A percentile compares a stretch with the other conserved stretches of the same genome.
Evolutionary conservation across 2,329 filamentous ascomycete genomes (phyloP).

Genomic region (Aspergillus piperis): DNA sequence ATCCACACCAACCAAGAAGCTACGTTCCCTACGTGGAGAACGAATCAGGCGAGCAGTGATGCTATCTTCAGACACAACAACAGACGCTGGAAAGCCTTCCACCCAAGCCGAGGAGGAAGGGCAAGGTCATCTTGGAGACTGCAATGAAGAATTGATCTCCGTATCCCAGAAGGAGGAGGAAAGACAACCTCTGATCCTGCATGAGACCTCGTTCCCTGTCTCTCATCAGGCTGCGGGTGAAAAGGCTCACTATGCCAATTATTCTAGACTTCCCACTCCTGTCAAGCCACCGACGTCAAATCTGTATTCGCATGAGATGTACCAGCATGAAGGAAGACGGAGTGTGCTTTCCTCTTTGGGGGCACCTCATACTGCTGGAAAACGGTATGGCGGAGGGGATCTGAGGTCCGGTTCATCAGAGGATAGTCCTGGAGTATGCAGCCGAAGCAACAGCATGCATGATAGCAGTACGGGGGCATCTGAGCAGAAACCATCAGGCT

Average conservation of each 20-base stretch:
- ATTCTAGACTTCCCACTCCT: constrained; percentile 21
- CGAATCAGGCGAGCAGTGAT: background rate
- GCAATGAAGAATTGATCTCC: background rate
- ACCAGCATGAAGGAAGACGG: constrained; percentile 18
- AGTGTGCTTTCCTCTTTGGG: constrained; percentile 16
- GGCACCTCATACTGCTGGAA: constrained; percentile 1
- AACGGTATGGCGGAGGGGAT: background rate
- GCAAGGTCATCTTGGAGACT: background rate
- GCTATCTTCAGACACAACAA: background rate
- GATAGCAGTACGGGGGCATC: background rate
- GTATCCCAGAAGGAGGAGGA: background rate
- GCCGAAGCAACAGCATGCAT: background rate
- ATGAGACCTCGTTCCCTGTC: background rate
- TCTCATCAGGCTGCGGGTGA: constrained; percentile 2
- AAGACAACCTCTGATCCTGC: background rate
- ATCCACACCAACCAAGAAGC: background rate
- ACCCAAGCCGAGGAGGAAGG: background rate
- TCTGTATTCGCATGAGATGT: constrained; percentile 18
- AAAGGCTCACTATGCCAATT: background rate
- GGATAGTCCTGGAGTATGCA: background rate
- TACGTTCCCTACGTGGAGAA: background rate
- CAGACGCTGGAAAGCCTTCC: background rate
- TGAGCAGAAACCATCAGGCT: background rate
- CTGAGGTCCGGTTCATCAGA: background rate
- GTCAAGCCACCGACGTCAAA: constrained; percentile 7